Conservation (phyloP, 768 basidiomycete species). For the Tulasnella sp. region DNA sequence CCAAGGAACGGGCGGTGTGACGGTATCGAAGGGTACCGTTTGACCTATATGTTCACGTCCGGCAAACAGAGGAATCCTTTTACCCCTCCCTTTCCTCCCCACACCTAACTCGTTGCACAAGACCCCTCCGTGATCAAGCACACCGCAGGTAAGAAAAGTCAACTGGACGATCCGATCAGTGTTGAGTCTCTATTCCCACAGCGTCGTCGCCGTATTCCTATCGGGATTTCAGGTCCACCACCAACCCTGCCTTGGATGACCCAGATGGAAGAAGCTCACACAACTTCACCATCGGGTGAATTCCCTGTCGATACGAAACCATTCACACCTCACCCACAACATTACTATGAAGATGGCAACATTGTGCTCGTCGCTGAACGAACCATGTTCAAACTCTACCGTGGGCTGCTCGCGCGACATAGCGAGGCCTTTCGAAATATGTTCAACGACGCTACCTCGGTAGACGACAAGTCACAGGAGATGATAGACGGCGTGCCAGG, state of each 20-base stretch:
- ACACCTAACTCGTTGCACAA: no score
- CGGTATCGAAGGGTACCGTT: neutral
- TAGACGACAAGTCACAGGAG: neutral
- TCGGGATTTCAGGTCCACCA: no score
- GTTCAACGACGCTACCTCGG: neutral
- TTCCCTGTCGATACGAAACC: neutral
- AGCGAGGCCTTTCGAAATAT: slow-evolving; percentile 4
- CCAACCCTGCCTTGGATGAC: no score
- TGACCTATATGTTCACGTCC: no score
- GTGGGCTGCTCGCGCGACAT: slow-evolving; percentile 9
- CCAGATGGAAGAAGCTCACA: no score
- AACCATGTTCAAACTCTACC: slow-evolving; percentile 1
- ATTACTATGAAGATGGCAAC: slow-evolving; percentile 14
- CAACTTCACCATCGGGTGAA: no score
- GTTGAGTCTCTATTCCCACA: neutral
- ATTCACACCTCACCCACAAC: neutral
- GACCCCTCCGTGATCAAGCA: no score
- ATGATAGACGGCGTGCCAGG: neutral
- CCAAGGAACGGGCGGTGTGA: neutral
- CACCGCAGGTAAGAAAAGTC: no score
- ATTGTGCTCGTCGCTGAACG: slow-evolving; percentile 7
- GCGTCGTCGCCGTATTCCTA: no score
- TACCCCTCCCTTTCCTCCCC: no score
- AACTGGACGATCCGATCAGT: no score
- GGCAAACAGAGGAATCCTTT: no score